phyloP scores from a whole-genome alignment of 331 rosid genomes.

The Spiraea crenata region DNA sequence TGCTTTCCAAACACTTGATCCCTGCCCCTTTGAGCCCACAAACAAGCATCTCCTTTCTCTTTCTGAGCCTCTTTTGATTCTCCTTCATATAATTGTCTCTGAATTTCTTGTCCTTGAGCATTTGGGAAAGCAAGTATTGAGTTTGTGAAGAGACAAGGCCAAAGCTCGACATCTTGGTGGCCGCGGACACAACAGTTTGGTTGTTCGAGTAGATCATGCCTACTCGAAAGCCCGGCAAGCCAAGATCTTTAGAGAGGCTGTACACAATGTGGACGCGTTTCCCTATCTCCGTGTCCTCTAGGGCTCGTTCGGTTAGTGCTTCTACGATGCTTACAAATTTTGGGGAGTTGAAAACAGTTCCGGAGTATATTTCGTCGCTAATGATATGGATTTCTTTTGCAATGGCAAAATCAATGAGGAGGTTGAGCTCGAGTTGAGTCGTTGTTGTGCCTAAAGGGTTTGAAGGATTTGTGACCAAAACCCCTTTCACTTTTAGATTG shows the following conservation, averaged over 20 bases:
- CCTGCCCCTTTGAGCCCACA: constrained; percentile 47
- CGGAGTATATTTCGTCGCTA: constrained; percentile 80
- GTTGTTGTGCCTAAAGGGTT: constrained; percentile 69
- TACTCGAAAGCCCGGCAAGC: constrained; percentile 73
- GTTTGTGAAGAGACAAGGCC: constrained; percentile 70
- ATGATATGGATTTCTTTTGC: constrained; percentile 47
- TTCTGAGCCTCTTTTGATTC: constrained; percentile 41
- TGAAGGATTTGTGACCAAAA: constrained; percentile 72
- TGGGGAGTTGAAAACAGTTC: constrained; percentile 64
- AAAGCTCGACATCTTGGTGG: constrained; percentile 87
- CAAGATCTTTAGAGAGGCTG: constrained; percentile 80
- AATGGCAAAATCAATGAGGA: constrained; percentile 46
- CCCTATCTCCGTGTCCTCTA: constrained; percentile 2
- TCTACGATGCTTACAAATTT: constrained; percentile 54
- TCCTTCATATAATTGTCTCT: constrained; percentile 37
- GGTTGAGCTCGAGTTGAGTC: constrained; percentile 45
- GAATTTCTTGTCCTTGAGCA: constrained; percentile 50
- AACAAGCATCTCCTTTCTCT: constrained; percentile 45
- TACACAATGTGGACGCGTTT: constrained; percentile 62
- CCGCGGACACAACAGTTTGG: constrained; percentile 41
- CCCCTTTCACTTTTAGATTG: constrained; percentile 66
- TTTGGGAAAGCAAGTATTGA: constrained; percentile 45
- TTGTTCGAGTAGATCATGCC: constrained; percentile 76
- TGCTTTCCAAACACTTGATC: constrained; percentile 53
- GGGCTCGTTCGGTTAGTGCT: constrained; percentile 28